Conservation (phyloP, 441 rosid species). For the Croton setiger region DNA sequence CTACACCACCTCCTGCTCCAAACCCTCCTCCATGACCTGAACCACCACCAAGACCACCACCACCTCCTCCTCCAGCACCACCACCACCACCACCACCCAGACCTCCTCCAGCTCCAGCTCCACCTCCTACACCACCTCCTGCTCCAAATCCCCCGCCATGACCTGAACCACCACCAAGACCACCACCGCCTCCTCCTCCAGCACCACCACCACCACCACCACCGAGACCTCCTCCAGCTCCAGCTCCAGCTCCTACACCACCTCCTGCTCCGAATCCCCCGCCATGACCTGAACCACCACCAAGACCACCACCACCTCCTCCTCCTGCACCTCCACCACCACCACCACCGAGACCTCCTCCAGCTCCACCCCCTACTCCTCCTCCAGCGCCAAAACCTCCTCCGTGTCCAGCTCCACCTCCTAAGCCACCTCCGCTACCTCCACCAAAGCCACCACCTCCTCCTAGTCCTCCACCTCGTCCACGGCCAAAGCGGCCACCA, state of each 20-base stretch:
- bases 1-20: constrained; percentile 26
- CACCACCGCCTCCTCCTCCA: too few relatives aligned
- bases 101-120: constrained; percentile 37
- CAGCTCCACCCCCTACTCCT: constrained; percentile 26
- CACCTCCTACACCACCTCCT: too few relatives aligned
- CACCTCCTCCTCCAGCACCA: constrained; percentile 24
- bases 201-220: too few relatives aligned
- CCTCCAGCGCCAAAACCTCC: constrained; percentile 50
- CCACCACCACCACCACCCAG: constrained; percentile 28
- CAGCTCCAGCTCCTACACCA: too few relatives aligned
- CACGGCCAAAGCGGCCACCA: constrained; percentile 30
- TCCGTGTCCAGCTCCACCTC: constrained; percentile 45
- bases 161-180: too few relatives aligned
- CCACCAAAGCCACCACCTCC: constrained; percentile 33
- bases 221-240: too few relatives aligned
- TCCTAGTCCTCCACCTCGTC: constrained; percentile 30
- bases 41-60: constrained; percentile 19
- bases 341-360: constrained; percentile 41
- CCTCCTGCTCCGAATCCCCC: constrained; percentile 41
- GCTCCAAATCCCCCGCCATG: too few relatives aligned
- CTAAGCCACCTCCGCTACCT: too few relatives aligned
- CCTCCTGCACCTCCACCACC: constrained; percentile 41
- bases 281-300: constrained; percentile 38
- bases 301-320: constrained; percentile 33
- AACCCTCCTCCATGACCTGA: constrained; percentile 21